Percentiles rank a stretch among this genome's conserved stretches.
Evolutionary conservation across 164 flowering plant species (phyloP).

Genomic region (Litsea cubeba): DNA sequence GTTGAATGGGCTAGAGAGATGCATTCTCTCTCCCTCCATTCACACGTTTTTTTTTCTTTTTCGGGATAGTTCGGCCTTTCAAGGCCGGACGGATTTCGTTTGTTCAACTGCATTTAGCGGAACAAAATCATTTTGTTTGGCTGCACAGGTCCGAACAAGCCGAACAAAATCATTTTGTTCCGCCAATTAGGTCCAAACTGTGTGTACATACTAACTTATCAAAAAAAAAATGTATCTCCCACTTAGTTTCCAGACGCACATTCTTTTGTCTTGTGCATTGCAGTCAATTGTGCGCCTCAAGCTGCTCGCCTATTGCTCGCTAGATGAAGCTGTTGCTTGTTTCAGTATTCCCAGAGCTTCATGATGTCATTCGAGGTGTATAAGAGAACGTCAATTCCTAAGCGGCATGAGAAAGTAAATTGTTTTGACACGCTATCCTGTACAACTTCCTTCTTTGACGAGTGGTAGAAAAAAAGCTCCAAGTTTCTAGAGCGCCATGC

Average conservation of each 20-base stretch:
- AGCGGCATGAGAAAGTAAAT: constrained; percentile 12
- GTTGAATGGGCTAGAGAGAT: no score
- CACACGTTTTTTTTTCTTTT: no score
- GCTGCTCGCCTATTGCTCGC: constrained; percentile 73
- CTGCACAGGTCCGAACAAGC: no score
- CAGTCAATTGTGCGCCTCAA: constrained; percentile 83
- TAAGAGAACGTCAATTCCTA: constrained; percentile 36
- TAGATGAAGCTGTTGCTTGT: constrained; percentile 54
- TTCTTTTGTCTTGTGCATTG: constrained; percentile 4
- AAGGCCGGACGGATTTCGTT: no score
- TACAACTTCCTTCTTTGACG: background rate
- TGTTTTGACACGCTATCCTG: background rate
- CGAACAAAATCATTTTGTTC: no score
- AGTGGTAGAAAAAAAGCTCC: background rate
- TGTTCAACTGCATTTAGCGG: no score
- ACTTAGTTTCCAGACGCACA: background rate
- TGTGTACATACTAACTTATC: no score
- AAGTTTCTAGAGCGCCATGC: background rate
- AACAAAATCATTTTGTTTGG: no score
- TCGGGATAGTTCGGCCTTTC: no score
- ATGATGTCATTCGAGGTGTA: constrained; percentile 47
- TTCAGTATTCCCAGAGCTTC: constrained; percentile 87
- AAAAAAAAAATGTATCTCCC: no score
- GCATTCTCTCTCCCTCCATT: no score
- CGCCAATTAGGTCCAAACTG: no score